phyloP scores from a whole-genome alignment of 345 rosid genomes.

The Streptanthus diversifolius region DNA sequence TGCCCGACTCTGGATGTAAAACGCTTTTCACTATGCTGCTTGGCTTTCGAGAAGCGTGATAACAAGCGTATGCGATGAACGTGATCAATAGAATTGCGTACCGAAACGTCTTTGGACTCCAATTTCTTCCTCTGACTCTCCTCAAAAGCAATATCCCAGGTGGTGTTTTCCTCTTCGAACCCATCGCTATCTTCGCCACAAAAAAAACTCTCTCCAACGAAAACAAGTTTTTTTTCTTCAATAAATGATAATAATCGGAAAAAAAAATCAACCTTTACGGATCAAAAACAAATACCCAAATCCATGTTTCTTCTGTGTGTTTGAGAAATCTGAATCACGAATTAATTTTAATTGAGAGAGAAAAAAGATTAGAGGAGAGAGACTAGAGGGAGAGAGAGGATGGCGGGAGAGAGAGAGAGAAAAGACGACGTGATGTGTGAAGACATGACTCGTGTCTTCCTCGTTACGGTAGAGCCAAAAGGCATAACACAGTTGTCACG shows the following conservation, averaged over 20 bases:
- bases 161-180: slow-evolving; percentile 51
- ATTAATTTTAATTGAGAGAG: slow-evolving; percentile 22
- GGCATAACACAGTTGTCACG: slow-evolving; percentile 46
- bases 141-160: slow-evolving; percentile 63
- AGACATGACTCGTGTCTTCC: slow-evolving; percentile 29
- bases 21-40: slow-evolving; percentile 93
- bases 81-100: slow-evolving; percentile 66
- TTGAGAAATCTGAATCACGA: slow-evolving; percentile 24
- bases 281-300: slow-evolving; percentile 18
- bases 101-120: slow-evolving; percentile 62
- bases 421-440: slow-evolving; percentile 24
- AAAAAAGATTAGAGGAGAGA: background rate
- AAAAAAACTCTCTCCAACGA: background rate
- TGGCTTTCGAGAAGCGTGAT: slow-evolving; percentile 90
- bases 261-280: background rate
- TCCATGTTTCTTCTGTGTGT: background rate
- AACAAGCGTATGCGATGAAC: slow-evolving; percentile 85
- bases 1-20: slow-evolving; percentile 54
- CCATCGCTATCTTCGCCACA: slow-evolving; percentile 34
- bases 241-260: background rate
- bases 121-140: slow-evolving; percentile 60
- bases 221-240: background rate
- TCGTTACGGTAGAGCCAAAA: slow-evolving; percentile 28
- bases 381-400: slow-evolving; percentile 45
- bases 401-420: slow-evolving; percentile 53